Base-by-base conservation (phyloP, 495 filamentous ascomycete species). In the Terfezia boudieri region DNA sequence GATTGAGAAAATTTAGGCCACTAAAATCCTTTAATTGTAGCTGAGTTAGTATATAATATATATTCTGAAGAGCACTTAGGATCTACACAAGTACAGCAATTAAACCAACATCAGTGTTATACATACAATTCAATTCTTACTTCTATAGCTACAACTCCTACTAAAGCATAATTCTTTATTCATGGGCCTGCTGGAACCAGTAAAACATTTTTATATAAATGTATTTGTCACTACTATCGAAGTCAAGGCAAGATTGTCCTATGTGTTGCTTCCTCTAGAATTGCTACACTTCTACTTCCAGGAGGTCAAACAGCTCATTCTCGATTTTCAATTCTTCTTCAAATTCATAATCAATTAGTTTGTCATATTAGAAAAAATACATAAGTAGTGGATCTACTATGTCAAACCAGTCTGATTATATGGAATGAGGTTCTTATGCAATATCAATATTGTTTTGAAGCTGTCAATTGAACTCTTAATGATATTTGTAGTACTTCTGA, bases 201-300 rank as follows among this genome's bases (percentile, higher is more conserved):
- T 32, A 61, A 61, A 53, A 61, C 52, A 11, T 61, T 60, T 43
- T 49, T 62, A 11, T 57, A 62, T 50, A 57, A 55, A 48, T 49
- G 36, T 8, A 32, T 62, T 7, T 59, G 32, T 37, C 16, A 59
- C 32, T 52, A 57, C 37, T 61, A 50, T 52, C 49, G 41, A 35
- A 37, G 10, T 12, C 37, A 54, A 48, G 57, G 54, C 8, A 60
- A 60, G 17, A 57, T 50, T 36, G 58, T 62, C n/a, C 54, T 62
- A 26, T 62, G 43, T 49, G 49, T 60, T 41, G 58, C 52, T 38
- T 60, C 51, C 55, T 60, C 51, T 10, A 43, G 58, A 46, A 62
- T 62, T 55, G 41, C 52, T 23, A 36, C 53, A 26, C 50, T 60
- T 7, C 37, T 62, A 14, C 50, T 62, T 9, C 52, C 54, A 32